Evolutionary conservation across 2,329 filamentous ascomycete genomes (phyloP).

Genomic region (Talaromyces piceae): DNA sequence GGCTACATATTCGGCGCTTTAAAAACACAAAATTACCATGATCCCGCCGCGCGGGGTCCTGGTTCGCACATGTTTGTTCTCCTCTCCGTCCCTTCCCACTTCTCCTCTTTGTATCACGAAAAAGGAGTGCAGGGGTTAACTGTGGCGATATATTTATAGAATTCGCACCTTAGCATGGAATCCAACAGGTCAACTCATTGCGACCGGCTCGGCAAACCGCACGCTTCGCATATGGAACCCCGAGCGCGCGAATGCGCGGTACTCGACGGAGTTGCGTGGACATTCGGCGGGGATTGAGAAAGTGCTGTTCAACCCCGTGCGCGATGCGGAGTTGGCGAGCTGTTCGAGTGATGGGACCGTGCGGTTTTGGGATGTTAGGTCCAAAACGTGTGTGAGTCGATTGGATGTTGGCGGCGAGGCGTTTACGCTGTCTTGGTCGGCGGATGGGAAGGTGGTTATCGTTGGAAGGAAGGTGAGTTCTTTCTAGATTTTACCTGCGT

Average conservation of each 20-base stretch:
- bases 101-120: neutral
- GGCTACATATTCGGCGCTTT: slow-evolving; percentile 57
- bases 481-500: neutral
- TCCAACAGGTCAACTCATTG: slow-evolving; percentile 72
- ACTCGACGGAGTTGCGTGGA: slow-evolving; percentile 43
- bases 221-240: slow-evolving; percentile 87
- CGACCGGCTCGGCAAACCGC: slow-evolving; percentile 82
- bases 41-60: slow-evolving; percentile 49
- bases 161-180: slow-evolving; percentile 84
- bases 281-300: slow-evolving; percentile 42
- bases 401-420: slow-evolving; percentile 44
- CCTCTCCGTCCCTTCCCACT: slow-evolving; percentile 8
- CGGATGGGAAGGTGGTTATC: slow-evolving; percentile 40
- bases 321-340: slow-evolving; percentile 43
- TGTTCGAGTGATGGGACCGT: slow-evolving; percentile 44
- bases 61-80: slow-evolving; percentile 50
- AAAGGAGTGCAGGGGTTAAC: slow-evolving; percentile 2
- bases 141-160: slow-evolving; percentile 34
- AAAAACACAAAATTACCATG: slow-evolving; percentile 65
- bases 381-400: slow-evolving; percentile 40
- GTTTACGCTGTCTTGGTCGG: slow-evolving; percentile 43
- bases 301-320: slow-evolving; percentile 42
- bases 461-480: slow-evolving; percentile 40
- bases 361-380: slow-evolving; percentile 45
- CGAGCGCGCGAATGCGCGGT: slow-evolving; percentile 38